Percentiles rank a stretch among this genome's conserved stretches.
Conservation (phyloP, 2,329 filamentous ascomycete genomes). For the Xylariaceae sp. region DNA sequence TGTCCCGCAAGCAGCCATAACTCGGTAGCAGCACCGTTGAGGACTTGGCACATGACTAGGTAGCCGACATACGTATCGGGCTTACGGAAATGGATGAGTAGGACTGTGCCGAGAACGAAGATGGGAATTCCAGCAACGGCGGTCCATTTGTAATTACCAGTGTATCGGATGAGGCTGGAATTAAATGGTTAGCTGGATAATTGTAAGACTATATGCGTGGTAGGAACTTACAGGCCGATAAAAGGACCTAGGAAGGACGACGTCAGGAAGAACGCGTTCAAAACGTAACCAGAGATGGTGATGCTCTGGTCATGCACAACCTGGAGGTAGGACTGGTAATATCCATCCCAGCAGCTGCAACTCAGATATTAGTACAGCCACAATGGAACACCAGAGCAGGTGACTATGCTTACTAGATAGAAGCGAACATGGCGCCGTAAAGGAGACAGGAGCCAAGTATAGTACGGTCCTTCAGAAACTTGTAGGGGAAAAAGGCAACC, state of each 20-base stretch:
- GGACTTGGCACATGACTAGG: constrained; percentile 59
- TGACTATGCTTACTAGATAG: constrained; percentile 40
- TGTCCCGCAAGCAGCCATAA: constrained; percentile 49
- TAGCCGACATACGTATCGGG: constrained; percentile 44
- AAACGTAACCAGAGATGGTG: constrained; percentile 43
- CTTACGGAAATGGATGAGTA: constrained; percentile 47
- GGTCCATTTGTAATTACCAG: constrained; percentile 50
- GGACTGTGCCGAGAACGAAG: constrained; percentile 44
- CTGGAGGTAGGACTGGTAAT: constrained; percentile 53
- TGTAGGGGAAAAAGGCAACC: constrained; percentile 59
- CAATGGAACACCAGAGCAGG: neutral
- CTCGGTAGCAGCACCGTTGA: constrained; percentile 51
- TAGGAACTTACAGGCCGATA: constrained; percentile 43
- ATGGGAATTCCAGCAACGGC: constrained; percentile 44
- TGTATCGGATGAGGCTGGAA: constrained; percentile 44
- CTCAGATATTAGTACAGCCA: neutral
- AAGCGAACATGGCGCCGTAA: constrained; percentile 44
- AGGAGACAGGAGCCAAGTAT: constrained; percentile 49
- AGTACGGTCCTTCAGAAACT: constrained; percentile 51
- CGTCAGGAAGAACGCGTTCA: constrained; percentile 48
- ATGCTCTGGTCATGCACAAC: constrained; percentile 46
- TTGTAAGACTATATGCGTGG: neutral
- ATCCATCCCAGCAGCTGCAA: constrained; percentile 45
- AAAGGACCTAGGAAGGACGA: constrained; percentile 48
- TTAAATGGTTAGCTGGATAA: neutral